Evolutionary conservation across 2,329 filamentous ascomycete genomes (phyloP).

Genomic region (Hortaea sp.): DNA sequence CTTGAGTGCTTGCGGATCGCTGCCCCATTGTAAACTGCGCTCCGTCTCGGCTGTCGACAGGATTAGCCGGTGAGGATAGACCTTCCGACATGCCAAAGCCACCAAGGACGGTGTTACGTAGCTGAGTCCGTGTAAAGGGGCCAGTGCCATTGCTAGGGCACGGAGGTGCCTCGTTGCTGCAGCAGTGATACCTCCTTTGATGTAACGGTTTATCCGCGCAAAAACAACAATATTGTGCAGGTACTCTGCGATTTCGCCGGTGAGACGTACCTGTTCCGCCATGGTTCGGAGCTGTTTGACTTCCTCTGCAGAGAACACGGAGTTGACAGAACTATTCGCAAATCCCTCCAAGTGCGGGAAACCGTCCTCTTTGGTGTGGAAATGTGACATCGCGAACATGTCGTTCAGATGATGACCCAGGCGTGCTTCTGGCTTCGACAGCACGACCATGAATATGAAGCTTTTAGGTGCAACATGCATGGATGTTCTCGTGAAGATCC

Average conservation of each 20-base stretch:
- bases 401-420: constrained; percentile 53
- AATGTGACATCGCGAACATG: constrained; percentile 79
- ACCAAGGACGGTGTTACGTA: constrained; percentile 81
- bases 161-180: constrained; percentile 67
- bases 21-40: constrained; percentile 89
- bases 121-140: constrained; percentile 67
- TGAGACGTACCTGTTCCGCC: constrained; percentile 50
- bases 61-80: constrained; percentile 75
- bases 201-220: constrained; percentile 76
- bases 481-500: constrained; percentile 65
- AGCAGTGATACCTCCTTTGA: constrained; percentile 67
- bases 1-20: constrained; percentile 59
- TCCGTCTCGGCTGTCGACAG: constrained; percentile 62
- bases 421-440: constrained; percentile 23
- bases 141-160: constrained; percentile 50
- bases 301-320: constrained; percentile 19
- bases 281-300: constrained; percentile 52
- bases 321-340: constrained; percentile 24
- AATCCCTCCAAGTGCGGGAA: constrained; percentile 59
- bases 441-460: constrained; percentile 72
- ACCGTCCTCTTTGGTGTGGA: constrained; percentile 62
- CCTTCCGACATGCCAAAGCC: constrained; percentile 69
- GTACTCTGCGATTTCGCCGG: constrained; percentile 72
- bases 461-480: constrained; percentile 64
- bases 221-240: constrained; percentile 81